phyloP scores from a whole-genome alignment of 1,284 basidiomycete genomes.

The Kwoniella shivajii region DNA sequence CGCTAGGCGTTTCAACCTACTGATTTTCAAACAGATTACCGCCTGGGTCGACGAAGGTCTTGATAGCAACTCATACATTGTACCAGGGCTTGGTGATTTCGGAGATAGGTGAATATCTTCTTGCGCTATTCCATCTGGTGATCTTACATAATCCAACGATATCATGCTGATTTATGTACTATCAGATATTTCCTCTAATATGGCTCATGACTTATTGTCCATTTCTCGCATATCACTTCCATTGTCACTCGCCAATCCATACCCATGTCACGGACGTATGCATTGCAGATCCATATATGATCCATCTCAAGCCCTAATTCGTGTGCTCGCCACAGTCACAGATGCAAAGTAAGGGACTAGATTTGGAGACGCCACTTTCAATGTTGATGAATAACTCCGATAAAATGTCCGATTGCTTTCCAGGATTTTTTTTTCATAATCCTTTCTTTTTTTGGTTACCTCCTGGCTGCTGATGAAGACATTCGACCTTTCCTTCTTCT shows the following conservation, averaged over 20 bases:
- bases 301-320: no score
- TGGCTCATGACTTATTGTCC: no score
- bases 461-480: slow-evolving; percentile 1
- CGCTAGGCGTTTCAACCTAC: background rate
- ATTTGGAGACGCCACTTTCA: slow-evolving; percentile 1
- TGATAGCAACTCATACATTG: slow-evolving; percentile 68
- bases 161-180: background rate
- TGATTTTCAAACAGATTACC: slow-evolving; percentile 62
- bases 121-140: no score
- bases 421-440: background rate
- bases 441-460: background rate
- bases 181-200: slow-evolving; percentile 13
- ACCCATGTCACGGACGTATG: no score
- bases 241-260: no score
- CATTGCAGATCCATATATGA: no score
- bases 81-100: slow-evolving; percentile 88
- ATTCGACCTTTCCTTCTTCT: slow-evolving; percentile 4
- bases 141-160: background rate
- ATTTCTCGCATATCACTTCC: background rate
- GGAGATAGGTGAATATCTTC: slow-evolving; percentile 66
- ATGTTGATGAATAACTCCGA: slow-evolving; percentile 5
- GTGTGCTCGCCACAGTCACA: no score
- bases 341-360: background rate
- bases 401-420: slow-evolving; percentile 7
- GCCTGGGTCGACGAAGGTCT: slow-evolving; percentile 97